Percentiles rank a stretch among this genome's conserved stretches.
Evolutionary conservation across 345 rosid species (phyloP).

Genomic region (Lepidium sativum): DNA sequence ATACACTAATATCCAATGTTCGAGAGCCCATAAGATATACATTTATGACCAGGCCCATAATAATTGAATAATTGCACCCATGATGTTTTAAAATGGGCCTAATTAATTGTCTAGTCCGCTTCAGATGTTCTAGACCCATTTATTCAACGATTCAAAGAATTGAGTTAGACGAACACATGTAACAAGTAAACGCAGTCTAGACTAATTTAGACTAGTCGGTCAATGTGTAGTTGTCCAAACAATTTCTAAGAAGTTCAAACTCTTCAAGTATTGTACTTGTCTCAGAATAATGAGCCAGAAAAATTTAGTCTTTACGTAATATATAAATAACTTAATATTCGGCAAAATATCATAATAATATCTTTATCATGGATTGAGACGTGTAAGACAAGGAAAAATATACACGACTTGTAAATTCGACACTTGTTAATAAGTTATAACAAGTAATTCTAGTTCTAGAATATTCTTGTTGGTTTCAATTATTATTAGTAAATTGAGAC

Average conservation of each 20-base stretch:
- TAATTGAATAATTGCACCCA: no score
- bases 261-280: background rate
- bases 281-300: background rate
- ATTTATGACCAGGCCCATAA: no score
- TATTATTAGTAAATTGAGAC: conserved; percentile 13
- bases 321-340: conserved; percentile 1
- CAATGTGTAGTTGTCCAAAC: background rate
- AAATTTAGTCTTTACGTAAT: background rate
- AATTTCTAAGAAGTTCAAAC: background rate
- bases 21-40: no score
- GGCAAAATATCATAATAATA: background rate
- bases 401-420: no score
- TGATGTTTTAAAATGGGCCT: background rate
- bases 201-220: background rate
- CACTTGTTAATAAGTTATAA: no score
- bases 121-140: no score
- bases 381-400: background rate
- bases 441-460: no score
- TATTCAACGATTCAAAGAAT: no score
- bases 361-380: background rate
- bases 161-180: background rate
- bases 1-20: no score
- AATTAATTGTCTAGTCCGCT: background rate
- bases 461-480: background rate
- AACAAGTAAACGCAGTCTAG: background rate